Evolutionary conservation across 2,329 filamentous ascomycete genomes (phyloP).

Genomic region (Geosmithia putterillii): DNA sequence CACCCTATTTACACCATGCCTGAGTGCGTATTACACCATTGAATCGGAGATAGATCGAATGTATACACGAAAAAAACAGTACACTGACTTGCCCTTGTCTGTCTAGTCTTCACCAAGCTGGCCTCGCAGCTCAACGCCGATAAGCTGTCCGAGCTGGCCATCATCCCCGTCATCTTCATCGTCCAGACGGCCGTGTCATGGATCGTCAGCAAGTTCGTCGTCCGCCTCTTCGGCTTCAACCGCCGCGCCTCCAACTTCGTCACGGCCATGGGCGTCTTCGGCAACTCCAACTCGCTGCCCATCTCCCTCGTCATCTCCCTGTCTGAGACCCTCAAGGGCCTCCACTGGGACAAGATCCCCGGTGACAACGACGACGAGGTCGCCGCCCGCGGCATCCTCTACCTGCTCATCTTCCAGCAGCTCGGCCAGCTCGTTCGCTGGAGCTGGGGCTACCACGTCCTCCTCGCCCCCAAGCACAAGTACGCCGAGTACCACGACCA

Average conservation of each 20-base stretch:
- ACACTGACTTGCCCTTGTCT: no score
- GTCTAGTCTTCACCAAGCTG: slow-evolving; percentile 97
- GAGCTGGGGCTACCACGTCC: slow-evolving; percentile 95
- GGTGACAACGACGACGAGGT: slow-evolving; percentile 95
- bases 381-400: slow-evolving; percentile 83
- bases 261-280: slow-evolving; percentile 92
- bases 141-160: slow-evolving; percentile 77
- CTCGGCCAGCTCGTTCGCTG: slow-evolving; percentile 88
- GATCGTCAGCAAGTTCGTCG: slow-evolving; percentile 56
- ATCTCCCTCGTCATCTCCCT: slow-evolving; percentile 93
- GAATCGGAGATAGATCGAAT: no score
- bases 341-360: slow-evolving; percentile 87
- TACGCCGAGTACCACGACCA: slow-evolving; percentile 53
- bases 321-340: slow-evolving; percentile 78
- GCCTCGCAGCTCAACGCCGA: slow-evolving; percentile 87
- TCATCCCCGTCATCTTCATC: slow-evolving; percentile 85
- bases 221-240: slow-evolving; percentile 66
- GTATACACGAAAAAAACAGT: background rate
- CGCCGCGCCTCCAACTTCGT: slow-evolving; percentile 89
- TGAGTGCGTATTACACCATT: slow-evolving; percentile 52
- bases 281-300: slow-evolving; percentile 94
- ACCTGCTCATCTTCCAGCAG: slow-evolving; percentile 95
- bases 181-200: slow-evolving; percentile 84
- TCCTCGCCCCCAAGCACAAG: slow-evolving; percentile 73
- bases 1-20: slow-evolving; percentile 88